Evolutionary conservation across 208 protist species (phyloP).

Genomic region (Perkinsela sp.): DNA sequence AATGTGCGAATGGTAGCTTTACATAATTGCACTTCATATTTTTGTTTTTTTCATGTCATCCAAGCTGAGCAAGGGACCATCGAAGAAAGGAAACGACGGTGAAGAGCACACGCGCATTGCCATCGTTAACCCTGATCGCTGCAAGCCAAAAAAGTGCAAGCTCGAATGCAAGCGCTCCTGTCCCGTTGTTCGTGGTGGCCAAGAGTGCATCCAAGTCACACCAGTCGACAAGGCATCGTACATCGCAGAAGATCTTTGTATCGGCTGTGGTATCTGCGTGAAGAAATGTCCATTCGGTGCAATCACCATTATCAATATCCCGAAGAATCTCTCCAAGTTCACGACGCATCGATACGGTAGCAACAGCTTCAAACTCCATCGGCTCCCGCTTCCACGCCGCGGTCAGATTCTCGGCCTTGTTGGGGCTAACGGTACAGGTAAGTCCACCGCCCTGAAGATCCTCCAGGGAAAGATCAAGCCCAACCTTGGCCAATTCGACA

Average conservation of each 20-base stretch:
- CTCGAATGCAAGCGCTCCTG: slow-evolving; percentile 95
- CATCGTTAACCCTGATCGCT: slow-evolving; percentile 89
- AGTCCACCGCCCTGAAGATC: slow-evolving; percentile 97
- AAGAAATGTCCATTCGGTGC: slow-evolving; percentile 99
- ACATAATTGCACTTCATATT: no score
- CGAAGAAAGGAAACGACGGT: slow-evolving; percentile 26
- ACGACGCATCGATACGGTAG: slow-evolving; percentile 95
- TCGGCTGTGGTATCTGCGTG: slow-evolving; percentile 97
- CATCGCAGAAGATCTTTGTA: slow-evolving; percentile 97
- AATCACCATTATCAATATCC: slow-evolving; percentile 99
- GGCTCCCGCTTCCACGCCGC: slow-evolving; percentile 86
- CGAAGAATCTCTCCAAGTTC: slow-evolving; percentile 81
- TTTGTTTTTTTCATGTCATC: no score
- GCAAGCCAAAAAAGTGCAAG: slow-evolving; percentile 95
- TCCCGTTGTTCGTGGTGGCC: slow-evolving; percentile 88
- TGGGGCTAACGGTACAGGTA: slow-evolving; percentile 99
- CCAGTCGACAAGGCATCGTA: slow-evolving; percentile 64
- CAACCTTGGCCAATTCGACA: slow-evolving; percentile 86
- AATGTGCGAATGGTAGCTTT: no score
- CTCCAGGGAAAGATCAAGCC: slow-evolving; percentile 91
- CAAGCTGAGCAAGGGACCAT: not conserved
- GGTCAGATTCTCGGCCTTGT: slow-evolving; percentile 98
- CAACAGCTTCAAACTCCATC: slow-evolving; percentile 99
- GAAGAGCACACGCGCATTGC: slow-evolving; percentile 92
- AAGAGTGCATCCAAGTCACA: slow-evolving; percentile 96